A percentile compares a stretch with the other conserved stretches of the same genome.
Conservation (phyloP, 352 stramenopile species). For the Pythium aristosporum region DNA sequence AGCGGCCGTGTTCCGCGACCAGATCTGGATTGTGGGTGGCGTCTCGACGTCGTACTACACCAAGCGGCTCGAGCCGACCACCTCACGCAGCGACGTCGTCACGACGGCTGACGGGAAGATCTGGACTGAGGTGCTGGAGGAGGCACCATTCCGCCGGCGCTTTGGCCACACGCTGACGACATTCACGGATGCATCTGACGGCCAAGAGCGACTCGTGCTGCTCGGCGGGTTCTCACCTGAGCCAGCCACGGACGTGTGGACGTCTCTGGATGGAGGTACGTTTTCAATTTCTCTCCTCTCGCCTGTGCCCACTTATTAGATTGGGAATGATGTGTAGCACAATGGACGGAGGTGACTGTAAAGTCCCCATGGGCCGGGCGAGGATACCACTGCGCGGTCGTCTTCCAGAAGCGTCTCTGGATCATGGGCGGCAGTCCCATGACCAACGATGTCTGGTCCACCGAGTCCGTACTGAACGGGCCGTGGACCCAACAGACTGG, state of each 20-base stretch:
- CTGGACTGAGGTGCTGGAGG: constrained; percentile 69
- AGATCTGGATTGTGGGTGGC: constrained; percentile 74
- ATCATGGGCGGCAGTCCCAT: constrained; percentile 77
- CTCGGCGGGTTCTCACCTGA: constrained; percentile 76
- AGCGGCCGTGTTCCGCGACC: constrained; percentile 48
- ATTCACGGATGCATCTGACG: constrained; percentile 55
- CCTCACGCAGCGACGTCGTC: constrained; percentile 62
- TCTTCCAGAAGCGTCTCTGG: constrained; percentile 57
- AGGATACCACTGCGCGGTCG: constrained; percentile 73
- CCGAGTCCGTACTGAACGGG: constrained; percentile 53
- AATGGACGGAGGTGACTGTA: constrained; percentile 40
- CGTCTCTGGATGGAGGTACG: constrained; percentile 60
- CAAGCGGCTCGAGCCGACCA: constrained; percentile 67
- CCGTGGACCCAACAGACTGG: constrained; percentile 44
- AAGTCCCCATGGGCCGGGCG: constrained; percentile 55
- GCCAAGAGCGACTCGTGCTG: constrained; percentile 53
- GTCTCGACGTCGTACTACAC: constrained; percentile 79
- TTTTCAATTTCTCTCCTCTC: background rate
- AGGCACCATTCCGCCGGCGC: constrained; percentile 67
- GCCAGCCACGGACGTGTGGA: constrained; percentile 74
- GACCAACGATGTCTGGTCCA: constrained; percentile 81
- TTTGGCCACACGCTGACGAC: constrained; percentile 70
- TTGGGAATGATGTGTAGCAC: constrained; percentile 23
- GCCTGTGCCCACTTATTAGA: no score
- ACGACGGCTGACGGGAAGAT: constrained; percentile 51